Conservation (phyloP, 805 yeast genomes). For the Candida maris region DNA sequence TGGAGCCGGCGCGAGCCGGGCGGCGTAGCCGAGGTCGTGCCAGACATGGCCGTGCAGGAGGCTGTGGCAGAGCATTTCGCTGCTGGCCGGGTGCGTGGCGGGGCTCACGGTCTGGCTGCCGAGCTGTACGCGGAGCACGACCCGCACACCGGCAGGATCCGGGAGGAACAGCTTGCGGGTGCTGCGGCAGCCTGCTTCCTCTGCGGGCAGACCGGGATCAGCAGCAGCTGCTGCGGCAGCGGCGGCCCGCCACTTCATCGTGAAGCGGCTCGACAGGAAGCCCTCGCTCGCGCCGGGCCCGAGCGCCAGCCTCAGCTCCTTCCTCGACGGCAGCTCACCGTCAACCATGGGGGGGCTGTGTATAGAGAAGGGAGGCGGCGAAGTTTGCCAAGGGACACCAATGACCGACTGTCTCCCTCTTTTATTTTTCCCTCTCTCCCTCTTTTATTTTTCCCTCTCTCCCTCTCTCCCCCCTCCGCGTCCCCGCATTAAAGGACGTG, state of each 20-base stretch:
- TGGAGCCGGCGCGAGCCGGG: slow-evolving; percentile 1
- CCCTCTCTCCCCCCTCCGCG: too few species aligned
- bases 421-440: too few species aligned
- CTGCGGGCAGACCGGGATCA: too few species aligned
- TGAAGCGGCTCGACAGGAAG: neutral
- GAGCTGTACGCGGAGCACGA: slow-evolving; percentile 8
- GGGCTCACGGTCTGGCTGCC: slow-evolving; percentile 9
- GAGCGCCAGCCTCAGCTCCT: neutral
- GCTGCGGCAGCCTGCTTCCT: slow-evolving; percentile 5
- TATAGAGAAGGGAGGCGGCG: too few species aligned
- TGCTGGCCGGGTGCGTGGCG: slow-evolving; percentile 10
- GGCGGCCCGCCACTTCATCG: too few species aligned
- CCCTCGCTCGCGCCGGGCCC: neutral
- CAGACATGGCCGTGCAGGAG: slow-evolving; percentile 14
- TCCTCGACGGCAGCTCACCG: neutral
- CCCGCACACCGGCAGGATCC: slow-evolving; percentile 3
- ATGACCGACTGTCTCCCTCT: too few species aligned
- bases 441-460: too few species aligned
- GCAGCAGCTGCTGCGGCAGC: too few species aligned
- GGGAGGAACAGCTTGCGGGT: neutral
- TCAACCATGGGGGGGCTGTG: too few species aligned
- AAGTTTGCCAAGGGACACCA: too few species aligned
- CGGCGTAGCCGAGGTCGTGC: slow-evolving; percentile 10
- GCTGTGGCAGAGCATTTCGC: slow-evolving; percentile 19
- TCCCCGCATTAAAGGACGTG: too few species aligned